Conservation (phyloP, 225 moss, liverwort and hornwort genomes). For the Polytrichum commune region DNA sequence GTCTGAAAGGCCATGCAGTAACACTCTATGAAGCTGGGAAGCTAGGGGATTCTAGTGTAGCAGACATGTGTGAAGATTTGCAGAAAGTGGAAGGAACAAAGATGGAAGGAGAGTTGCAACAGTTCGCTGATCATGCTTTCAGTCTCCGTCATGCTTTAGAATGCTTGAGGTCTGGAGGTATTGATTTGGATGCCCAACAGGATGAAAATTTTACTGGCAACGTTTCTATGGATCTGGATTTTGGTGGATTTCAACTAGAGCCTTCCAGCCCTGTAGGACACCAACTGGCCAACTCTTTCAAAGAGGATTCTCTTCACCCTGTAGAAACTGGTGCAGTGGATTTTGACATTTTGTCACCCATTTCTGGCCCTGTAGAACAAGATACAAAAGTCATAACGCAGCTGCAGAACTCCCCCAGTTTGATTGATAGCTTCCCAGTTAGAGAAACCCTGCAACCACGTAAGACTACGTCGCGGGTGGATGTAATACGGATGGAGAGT, state of each 20-base stretch:
- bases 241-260: slow-evolving; percentile 65
- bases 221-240: slow-evolving; percentile 21
- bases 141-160: slow-evolving; percentile 94
- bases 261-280: slow-evolving; percentile 40
- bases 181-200: slow-evolving; percentile 42
- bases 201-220: slow-evolving; percentile 21
- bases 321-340: slow-evolving; percentile 26
- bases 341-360: slow-evolving; percentile 7
- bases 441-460: slow-evolving; percentile 42
- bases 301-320: slow-evolving; percentile 40
- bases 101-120: slow-evolving; percentile 96
- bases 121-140: slow-evolving; percentile 96
- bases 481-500: slow-evolving; percentile 95
- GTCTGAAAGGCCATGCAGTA: slow-evolving; percentile 96
- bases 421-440: slow-evolving; percentile 36
- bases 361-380: slow-evolving; percentile 14
- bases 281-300: slow-evolving; percentile 16
- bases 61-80: slow-evolving; percentile 98
- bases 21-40: slow-evolving; percentile 97
- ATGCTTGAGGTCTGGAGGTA: slow-evolving; percentile 79
- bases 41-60: slow-evolving; percentile 89
- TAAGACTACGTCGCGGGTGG: slow-evolving; percentile 76
- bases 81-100: slow-evolving; percentile 93
- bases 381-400: slow-evolving; percentile 18
- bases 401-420: slow-evolving; percentile 29